Conservation (phyloP, 2,329 filamentous ascomycete genomes). For the Colletotrichum eremochloae region DNA sequence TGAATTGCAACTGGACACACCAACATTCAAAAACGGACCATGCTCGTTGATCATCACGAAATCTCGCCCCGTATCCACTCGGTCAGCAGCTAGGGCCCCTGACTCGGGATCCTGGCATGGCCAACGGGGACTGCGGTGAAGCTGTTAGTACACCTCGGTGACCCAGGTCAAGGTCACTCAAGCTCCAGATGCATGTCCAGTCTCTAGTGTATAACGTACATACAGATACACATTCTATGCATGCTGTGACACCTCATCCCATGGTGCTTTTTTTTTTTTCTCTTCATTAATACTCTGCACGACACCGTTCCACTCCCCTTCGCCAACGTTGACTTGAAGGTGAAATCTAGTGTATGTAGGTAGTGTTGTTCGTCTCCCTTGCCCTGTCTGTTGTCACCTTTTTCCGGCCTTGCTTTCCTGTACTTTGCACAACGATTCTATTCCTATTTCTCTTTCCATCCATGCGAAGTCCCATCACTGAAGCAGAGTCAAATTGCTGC, state of each 20-base stretch:
- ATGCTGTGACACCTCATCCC: background rate
- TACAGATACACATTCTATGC: background rate
- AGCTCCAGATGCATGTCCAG: background rate
- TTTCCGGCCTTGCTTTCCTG: constrained; percentile 19
- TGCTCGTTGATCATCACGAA: constrained; percentile 34
- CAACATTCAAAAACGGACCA: background rate
- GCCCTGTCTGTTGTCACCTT: background rate
- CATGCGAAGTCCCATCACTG: constrained; percentile 31
- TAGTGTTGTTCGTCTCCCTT: background rate
- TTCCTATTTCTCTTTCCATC: background rate
- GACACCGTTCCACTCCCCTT: background rate
- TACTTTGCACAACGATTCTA: constrained; percentile 19
- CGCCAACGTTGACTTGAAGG: background rate
- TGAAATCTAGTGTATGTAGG: background rate
- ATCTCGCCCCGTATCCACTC: constrained; percentile 23
- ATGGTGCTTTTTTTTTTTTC: no score
- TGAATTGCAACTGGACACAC: constrained; percentile 5
- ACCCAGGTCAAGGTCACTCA: background rate
- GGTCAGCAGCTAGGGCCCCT: constrained; percentile 17
- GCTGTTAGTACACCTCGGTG: constrained; percentile 11
- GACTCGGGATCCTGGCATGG: constrained; percentile 17
- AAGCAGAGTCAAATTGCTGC: constrained; percentile 27
- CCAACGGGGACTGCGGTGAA: constrained; percentile 16
- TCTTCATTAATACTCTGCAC: background rate
- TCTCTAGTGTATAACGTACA: background rate